Base-by-base conservation (phyloP, 805 yeast species). In the Wickerhamiella sorbophila region DNA sequence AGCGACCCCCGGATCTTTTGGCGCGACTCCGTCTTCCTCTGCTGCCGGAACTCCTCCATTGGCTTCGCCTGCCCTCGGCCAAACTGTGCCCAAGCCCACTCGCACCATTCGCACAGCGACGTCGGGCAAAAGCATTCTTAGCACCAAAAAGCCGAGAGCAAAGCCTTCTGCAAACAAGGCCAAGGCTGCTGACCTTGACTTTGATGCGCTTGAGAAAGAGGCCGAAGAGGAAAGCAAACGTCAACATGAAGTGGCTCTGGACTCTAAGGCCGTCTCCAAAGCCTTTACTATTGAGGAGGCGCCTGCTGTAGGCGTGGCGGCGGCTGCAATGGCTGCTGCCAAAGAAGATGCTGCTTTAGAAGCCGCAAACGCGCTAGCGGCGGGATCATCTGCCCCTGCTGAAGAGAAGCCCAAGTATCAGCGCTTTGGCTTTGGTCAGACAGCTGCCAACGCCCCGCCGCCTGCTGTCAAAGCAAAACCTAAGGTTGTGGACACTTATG, bases 221-320 rank as follows among this genome's bases (percentile, higher is more conserved):
- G 97, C 95, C 18, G 75, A 79, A 58, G 69, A 71, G 54, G 96
- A 87, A 59, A 82, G 79, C 41, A 83, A 79, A 54, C 80, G 81
- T 52, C 64, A 36, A 31, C 38, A 36, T 15, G 38, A 36, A 24
- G 15, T 34, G 24, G 20, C 19, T 17, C 20, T 34, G 15, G 37
- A 34, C 27, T n/a, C 19, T 18, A 19, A 56, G 16, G 61, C 60
- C 27, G 4, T 21, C 17, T 20, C 29, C 12, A 14, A 14, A 24
- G 5, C 37, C 17, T 20, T 34, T 12, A 21, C 26, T 3, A 17
- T 34, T 4, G 37, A 34, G 26, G 21, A 15, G 18, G 37, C 37
- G 17, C 38, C 31, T 4, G 38, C 31, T 15, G 21, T 20, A 15
- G 18, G 16, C 21, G 38, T 36, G 20, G 38, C 31, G 4, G 31